These are phyloP conservation scores for Penicillium sp. DNA, from an alignment of 2,329 filamentous ascomycete species.

Conservation along the genomic window DNA sequence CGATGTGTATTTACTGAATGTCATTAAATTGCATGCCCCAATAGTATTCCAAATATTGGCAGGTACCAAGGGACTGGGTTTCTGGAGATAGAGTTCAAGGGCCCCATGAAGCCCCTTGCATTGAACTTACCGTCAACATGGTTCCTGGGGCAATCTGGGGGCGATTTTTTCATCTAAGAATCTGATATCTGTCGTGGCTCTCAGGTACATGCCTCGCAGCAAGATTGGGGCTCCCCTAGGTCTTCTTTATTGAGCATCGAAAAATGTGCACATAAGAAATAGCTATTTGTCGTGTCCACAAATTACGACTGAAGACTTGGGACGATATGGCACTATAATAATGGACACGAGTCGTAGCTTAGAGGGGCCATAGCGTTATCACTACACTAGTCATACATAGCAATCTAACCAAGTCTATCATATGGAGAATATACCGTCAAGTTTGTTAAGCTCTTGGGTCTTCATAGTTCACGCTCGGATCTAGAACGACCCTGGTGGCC, in stretches of 20 bases:
- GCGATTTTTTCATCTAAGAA: neutral
- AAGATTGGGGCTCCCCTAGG: neutral
- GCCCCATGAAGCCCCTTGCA: neutral
- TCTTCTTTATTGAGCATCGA: neutral
- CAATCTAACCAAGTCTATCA: too few relatives aligned
- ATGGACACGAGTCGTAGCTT: too few relatives aligned
- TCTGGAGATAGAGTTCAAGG: neutral
- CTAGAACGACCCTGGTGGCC: neutral
- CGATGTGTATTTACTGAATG: neutral
- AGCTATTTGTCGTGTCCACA: neutral
- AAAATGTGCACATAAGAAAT: neutral
- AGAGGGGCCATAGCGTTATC: too few relatives aligned
- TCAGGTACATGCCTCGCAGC: neutral
- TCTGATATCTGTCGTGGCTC: neutral
- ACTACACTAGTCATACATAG: too few relatives aligned
- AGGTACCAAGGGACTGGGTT: neutral
- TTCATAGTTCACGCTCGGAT: neutral
- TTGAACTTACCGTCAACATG: neutral
- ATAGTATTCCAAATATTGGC: neutral
- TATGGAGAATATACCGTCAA: neutral
- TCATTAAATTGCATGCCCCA: neutral
- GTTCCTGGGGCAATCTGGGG: constrained; percentile 2
- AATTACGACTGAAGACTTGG: too few relatives aligned
- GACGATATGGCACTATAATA: too few relatives aligned
- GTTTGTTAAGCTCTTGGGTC: neutral